Evolutionary conservation across 2,329 filamentous ascomycete species (phyloP), one percentile per base, ranked within the genome.

Genomic region (Aspergillus sp.): DNA sequence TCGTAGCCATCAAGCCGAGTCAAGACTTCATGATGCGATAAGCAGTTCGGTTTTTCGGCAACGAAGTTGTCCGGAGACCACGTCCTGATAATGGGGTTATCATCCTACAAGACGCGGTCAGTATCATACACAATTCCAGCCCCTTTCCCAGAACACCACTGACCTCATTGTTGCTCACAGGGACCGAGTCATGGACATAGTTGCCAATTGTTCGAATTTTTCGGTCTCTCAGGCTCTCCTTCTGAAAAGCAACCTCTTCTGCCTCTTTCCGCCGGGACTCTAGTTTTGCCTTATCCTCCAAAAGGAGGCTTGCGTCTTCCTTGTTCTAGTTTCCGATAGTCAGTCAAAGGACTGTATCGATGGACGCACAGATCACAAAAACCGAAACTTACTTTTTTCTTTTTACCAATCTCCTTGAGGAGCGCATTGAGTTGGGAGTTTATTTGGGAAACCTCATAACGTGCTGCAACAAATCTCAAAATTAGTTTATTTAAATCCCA

Each of bases 11-110:
- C 91, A 62, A 98, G 80, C 66, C 91, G 85, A 58, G 88, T 87
- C 59, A 98, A 85, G 55, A 99, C 92, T 73, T 98, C 93, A 76
- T 99, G 95, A 76, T 99, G 95, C 52, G 93, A 96, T 61, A 98
- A 88, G 62, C 81, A 84, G 57, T 89, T 83, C 67, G 86, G 85
- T 82, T 93, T 93, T 77, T 92, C 86, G 49, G 90, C 85, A 21
- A 79, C 83, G 58, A 88, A 83, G 53, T 87, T 88, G 65, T 91
- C 87, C 0, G 93, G 93, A 5, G 86, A 84, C 93, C 93, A 99
- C 31, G 84, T 89, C 68, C 87, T 85, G 66, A 90, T 81, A 33
- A 92, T 76, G 43, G 80, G 81, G 76, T 99, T 98, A 81, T 96
- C 85, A 73, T 95, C 92, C 84, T 84, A 63, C 11, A 12, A 7